Evolutionary conservation across 2,329 filamentous ascomycete genomes (phyloP), one percentile per base, ranked within the genome.

Genomic region (Aspergillus quadrilineatus): DNA sequence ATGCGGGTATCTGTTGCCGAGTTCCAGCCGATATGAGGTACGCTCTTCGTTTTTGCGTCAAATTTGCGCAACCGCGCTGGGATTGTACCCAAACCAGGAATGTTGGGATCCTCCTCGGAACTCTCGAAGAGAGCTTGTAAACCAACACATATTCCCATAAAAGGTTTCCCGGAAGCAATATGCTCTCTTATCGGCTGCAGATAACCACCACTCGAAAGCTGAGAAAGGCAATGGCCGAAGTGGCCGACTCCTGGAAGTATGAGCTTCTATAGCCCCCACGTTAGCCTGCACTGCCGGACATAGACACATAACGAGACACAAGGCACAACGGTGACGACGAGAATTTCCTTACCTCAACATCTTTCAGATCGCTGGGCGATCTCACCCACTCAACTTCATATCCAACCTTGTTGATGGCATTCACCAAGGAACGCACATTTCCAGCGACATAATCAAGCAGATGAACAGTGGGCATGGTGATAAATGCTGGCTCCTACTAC

Each of bases 11-110:
- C 75, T 66, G 87, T 87, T 44, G 95, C 94, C 65, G 87, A 92
- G 76, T 99, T 99, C 94, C 94, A 99, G 54, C 94, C 94, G 73
- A 99, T 99, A 77, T 99, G 95, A 39, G 94, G 94, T n/a, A 99
- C 95, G 37, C 92, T 87, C 77, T 97, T 97, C 67, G 84, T 79
- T 32, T 75, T 73, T 71, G 90, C 85, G 70, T 90, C 79, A 77
- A 99, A 99, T 59, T 87, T 87, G 69, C 85, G 81, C 62, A 99
- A 82, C 9, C 77, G 79, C 39, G 83, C 84, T 44, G 87, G 85
- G 60, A 97, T 86, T 29, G 96, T 45, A 4, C 88, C 89, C 47
- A 99, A 79, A 1, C 94, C 94, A 2, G 85, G 76, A 12, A 90
- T 86, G 15, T 80, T 74, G 0, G 86, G 78, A 62, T 90, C 87